These are phyloP conservation scores for Coprinellus micaceus DNA, from an alignment of 768 basidiomycete species.

Conservation along the genomic window DNA sequence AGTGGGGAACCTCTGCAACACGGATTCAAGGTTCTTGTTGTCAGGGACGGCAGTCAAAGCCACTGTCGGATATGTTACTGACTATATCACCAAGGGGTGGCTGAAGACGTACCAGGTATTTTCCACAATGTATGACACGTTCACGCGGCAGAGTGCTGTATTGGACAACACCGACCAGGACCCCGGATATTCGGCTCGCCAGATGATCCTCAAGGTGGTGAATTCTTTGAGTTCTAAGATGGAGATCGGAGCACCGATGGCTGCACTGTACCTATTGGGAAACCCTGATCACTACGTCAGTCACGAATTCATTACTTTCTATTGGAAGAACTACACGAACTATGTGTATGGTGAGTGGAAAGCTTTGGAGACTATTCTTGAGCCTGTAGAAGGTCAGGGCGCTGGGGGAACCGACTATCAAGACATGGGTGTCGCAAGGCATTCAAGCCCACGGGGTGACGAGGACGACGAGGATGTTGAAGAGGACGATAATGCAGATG, in stretches of 20 bases:
- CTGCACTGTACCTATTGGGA: neutral
- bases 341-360: neutral
- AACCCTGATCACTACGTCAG: neutral
- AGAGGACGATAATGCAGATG: too few relatives aligned
- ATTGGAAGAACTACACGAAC: neutral
- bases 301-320: neutral
- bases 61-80: neutral
- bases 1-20: constrained; percentile 31
- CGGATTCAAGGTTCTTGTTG: constrained; percentile 29
- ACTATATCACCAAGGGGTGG: neutral
- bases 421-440: neutral
- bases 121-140: neutral
- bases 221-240: neutral
- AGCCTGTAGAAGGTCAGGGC: neutral
- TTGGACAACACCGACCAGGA: too few relatives aligned
- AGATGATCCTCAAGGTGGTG: neutral
- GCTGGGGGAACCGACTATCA: neutral
- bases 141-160: neutral
- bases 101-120: constrained; percentile 4
- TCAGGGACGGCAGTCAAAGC: constrained; percentile 15
- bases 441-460: neutral
- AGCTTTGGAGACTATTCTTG: neutral
- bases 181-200: too few relatives aligned
- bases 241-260: neutral
- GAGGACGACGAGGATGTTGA: too few relatives aligned